Evolutionary conservation across 148 eudicot genomes (phyloP).

Genomic region (Chenopodium berlandieri): DNA sequence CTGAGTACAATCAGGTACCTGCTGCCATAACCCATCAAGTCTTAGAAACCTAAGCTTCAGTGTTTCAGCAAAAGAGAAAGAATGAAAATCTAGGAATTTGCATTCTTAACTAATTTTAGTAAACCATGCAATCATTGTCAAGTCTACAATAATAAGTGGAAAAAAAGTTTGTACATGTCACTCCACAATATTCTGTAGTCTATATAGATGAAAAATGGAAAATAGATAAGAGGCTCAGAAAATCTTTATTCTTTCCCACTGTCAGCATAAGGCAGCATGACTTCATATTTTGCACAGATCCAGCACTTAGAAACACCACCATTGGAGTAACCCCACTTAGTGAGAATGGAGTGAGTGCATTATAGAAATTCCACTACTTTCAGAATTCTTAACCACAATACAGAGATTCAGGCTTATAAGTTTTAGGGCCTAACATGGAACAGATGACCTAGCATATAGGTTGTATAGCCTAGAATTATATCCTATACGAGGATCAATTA

Average conservation of each 20-base stretch:
- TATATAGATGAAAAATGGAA: background rate
- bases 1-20: constrained; percentile 6
- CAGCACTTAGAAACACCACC: constrained; percentile 2
- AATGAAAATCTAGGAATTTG: background rate
- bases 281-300: background rate
- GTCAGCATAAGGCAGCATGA: background rate
- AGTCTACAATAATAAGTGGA: background rate
- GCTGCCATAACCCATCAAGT: constrained; percentile 1
- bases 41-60: background rate
- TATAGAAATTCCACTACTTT: constrained; percentile 11
- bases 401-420: background rate
- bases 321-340: background rate
- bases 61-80: background rate
- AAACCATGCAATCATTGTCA: background rate
- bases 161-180: background rate
- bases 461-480: constrained; percentile 4
- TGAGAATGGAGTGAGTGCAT: background rate
- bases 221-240: background rate
- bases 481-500: background rate
- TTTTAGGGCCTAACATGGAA: background rate
- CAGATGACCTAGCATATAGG: background rate
- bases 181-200: background rate
- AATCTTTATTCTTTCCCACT: too few relatives aligned
- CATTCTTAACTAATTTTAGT: background rate
- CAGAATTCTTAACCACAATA: background rate